phyloP scores from a whole-genome alignment of 495 filamentous ascomycete genomes.

The Penicillium pulvis region DNA sequence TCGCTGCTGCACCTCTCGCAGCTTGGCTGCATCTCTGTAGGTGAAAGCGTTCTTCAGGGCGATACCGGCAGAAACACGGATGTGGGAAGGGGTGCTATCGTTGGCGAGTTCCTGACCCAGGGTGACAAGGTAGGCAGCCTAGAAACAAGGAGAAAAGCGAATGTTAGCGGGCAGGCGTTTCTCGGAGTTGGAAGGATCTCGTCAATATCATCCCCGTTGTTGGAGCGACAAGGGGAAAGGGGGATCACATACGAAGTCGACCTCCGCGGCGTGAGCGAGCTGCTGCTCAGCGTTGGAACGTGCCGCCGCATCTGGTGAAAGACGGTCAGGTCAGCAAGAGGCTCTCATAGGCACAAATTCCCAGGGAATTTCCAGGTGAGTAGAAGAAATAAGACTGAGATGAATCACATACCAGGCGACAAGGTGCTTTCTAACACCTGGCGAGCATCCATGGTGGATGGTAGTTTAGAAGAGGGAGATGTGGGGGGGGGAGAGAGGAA shows the following conservation, averaged over 20 bases:
- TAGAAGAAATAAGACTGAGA: slow-evolving; percentile 4
- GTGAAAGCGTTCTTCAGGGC: slow-evolving; percentile 97
- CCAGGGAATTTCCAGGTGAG: not conserved
- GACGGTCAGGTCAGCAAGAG: slow-evolving; percentile 29
- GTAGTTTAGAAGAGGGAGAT: slow-evolving; percentile 30
- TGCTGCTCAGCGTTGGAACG: slow-evolving; percentile 93
- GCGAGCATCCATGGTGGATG: slow-evolving; percentile 72
- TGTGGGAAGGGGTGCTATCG: slow-evolving; percentile 76
- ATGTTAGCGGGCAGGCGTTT: slow-evolving; percentile 5
- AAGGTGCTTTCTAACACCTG: slow-evolving; percentile 90
- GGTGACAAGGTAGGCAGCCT: slow-evolving; percentile 89
- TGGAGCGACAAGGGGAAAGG: slow-evolving; percentile 11
- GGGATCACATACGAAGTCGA: slow-evolving; percentile 81
- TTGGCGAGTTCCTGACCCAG: slow-evolving; percentile 92
- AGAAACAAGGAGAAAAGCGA: slow-evolving; percentile 14
- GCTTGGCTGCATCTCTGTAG: slow-evolving; percentile 81
- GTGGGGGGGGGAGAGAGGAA: slow-evolving; percentile 26
- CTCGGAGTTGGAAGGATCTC: not conserved
- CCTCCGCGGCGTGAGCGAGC: slow-evolving; percentile 85
- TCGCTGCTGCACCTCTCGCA: slow-evolving; percentile 85
- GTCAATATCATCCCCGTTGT: not conserved
- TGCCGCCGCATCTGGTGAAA: slow-evolving; percentile 73
- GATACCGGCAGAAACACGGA: slow-evolving; percentile 91
- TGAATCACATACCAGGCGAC: slow-evolving; percentile 70
- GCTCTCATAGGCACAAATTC: not conserved